A percentile compares a stretch with the other conserved stretches of the same genome.
These are phyloP conservation scores for Penicillium janthinellum DNA, from an alignment of 2,329 filamentous ascomycete species.

Conservation along the genomic window DNA sequence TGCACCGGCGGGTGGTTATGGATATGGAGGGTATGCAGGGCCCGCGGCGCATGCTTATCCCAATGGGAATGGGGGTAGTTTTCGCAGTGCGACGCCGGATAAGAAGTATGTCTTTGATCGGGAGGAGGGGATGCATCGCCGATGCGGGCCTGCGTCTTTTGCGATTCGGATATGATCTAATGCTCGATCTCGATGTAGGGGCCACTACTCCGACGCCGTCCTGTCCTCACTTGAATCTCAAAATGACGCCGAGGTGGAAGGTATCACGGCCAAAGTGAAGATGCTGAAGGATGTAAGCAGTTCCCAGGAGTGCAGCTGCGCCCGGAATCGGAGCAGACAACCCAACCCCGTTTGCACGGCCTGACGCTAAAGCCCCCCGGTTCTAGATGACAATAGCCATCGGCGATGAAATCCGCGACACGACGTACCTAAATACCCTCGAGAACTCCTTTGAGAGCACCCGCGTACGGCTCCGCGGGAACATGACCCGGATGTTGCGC, in stretches of 20 bases:
- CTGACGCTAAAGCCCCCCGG: slow-evolving; percentile 9
- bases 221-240: slow-evolving; percentile 93
- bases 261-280: slow-evolving; percentile 87
- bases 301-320: not conserved
- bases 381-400: slow-evolving; percentile 83
- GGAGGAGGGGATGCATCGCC: too few species aligned
- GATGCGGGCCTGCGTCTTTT: not conserved
- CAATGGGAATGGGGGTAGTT: slow-evolving; percentile 35
- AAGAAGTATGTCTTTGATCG: slow-evolving; percentile 51
- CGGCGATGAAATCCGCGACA: slow-evolving; percentile 91
- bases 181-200: slow-evolving; percentile 51
- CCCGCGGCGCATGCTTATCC: slow-evolving; percentile 28
- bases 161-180: slow-evolving; percentile 7
- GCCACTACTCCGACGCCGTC: slow-evolving; percentile 90
- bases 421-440: slow-evolving; percentile 86
- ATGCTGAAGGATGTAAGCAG: slow-evolving; percentile 80
- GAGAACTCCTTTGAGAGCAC: slow-evolving; percentile 92
- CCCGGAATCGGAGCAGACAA: not conserved
- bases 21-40: slow-evolving; percentile 36
- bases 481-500: slow-evolving; percentile 94
- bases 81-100: slow-evolving; percentile 71
- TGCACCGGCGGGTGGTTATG: slow-evolving; percentile 56
- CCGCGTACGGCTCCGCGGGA: slow-evolving; percentile 75
- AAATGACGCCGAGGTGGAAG: slow-evolving; percentile 86
- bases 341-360: not conserved